Base-by-base conservation (phyloP, 805 yeast genomes). In the Helenozyma baotianmanensis region DNA sequence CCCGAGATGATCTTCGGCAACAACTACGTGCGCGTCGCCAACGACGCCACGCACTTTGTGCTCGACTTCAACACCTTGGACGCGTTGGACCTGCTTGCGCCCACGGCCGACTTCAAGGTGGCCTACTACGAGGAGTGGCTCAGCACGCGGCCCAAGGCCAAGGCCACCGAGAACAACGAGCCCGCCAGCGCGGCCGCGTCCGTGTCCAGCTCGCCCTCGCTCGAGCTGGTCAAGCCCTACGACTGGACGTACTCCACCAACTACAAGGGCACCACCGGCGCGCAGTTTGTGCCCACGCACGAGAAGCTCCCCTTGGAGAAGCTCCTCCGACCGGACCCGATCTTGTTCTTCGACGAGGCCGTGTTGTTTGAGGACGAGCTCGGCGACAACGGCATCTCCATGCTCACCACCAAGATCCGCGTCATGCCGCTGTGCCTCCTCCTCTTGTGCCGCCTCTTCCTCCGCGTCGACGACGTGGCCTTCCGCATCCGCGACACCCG, bases 1-100 rank as follows among this genome's bases (percentile, higher is more conserved):
- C 99, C 99, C 1, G 99, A 92, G 56, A 92, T 92, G 97, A 88
- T 92, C 5, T 92, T 92, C 61, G 97, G 97, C 8, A 77, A 84
- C 45, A 89, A 84, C 52, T 59, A 60, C 36, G 77, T 88, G 9
- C 72, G 68, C 30, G 53, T 88, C 9, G 64, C 54, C 4, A 55
- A 64, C 36, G 67, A 61, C 25, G 51, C 50, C 28, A 50, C 58
- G 2, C 58, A 57, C 6, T 48, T 60, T 31, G 70, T 74, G 39
- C 68, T 90, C 10, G 69, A 65, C 26, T 88, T 89, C 58, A 80
- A 83, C 51, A 80, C 96, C 0, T 60, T 80, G 26, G 92, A 82
- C 51, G 96, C 95, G 0, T 50, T 67, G 18, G 70, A 64, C 32
- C 54, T 66, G 25, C 45, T 64, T 23, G 68, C 60, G 10, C 40